Evolutionary conservation across 2,329 filamentous ascomycete species (phyloP).

Genomic region (Sordariomycetes sp.): DNA sequence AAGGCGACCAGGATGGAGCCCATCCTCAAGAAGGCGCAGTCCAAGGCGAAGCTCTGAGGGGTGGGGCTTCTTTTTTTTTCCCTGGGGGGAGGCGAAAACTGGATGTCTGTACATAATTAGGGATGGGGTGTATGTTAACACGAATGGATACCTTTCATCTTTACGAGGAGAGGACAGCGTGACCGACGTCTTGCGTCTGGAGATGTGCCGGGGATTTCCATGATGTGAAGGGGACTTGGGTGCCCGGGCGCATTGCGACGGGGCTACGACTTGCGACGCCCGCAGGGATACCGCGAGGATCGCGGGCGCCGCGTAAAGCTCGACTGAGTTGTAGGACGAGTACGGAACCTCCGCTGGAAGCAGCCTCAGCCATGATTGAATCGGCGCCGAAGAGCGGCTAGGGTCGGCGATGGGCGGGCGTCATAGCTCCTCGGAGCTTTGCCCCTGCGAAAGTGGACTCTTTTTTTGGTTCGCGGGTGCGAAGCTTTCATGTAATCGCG

Average conservation of each 20-base stretch:
- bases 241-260: too few relatives aligned
- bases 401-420: too few relatives aligned
- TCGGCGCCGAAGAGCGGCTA: too few relatives aligned
- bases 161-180: not conserved
- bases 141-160: not conserved
- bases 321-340: too few relatives aligned
- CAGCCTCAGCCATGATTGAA: too few relatives aligned
- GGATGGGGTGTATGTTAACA: not conserved
- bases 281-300: too few relatives aligned
- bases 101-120: not conserved
- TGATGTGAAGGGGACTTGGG: not conserved
- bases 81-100: too few relatives aligned
- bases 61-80: not conserved
- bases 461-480: too few relatives aligned
- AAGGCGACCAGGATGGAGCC: slow-evolving; percentile 96
- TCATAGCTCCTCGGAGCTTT: too few relatives aligned
- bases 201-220: not conserved
- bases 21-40: slow-evolving; percentile 77
- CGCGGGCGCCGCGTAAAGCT: too few relatives aligned
- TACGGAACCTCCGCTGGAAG: too few relatives aligned
- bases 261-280: too few relatives aligned
- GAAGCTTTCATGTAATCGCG: not conserved
- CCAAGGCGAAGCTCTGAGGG: slow-evolving; percentile 65
- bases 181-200: not conserved
- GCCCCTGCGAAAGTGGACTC: not conserved